These are phyloP conservation scores for Lichtheimia ornata DNA, from an alignment of 371 early-diverging fungal genomes.

Conservation along the genomic window DNA sequence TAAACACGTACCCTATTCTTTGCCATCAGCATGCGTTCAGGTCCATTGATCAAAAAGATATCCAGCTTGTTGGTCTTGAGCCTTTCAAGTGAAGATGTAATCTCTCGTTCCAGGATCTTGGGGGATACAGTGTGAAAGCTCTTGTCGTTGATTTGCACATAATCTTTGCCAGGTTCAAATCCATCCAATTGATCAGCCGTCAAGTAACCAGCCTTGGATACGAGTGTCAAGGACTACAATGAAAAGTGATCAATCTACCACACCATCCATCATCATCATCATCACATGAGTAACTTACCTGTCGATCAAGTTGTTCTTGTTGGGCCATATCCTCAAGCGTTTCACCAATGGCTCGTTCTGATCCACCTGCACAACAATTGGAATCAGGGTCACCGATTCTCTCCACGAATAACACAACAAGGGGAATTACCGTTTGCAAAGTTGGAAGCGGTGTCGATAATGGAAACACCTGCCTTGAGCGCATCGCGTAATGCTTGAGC, in stretches of 20 bases:
- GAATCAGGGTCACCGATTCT: background rate
- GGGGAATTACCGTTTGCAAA: conserved; percentile 64
- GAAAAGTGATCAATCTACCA: background rate
- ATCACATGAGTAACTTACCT: conserved; percentile 43
- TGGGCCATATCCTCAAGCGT: conserved; percentile 44
- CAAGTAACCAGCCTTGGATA: conserved; percentile 77
- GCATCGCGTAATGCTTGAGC: conserved; percentile 59
- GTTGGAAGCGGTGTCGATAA: conserved; percentile 76
- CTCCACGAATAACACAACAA: background rate
- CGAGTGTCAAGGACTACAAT: conserved; percentile 55
- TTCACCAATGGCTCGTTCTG: conserved; percentile 63
- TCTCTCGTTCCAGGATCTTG: conserved; percentile 57
- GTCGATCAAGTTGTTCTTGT: conserved; percentile 30
- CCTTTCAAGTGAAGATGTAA: conserved; percentile 61
- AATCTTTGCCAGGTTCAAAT: conserved; percentile 30
- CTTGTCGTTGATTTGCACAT: conserved; percentile 54
- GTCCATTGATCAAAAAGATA: conserved; percentile 78
- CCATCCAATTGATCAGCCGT: conserved; percentile 21
- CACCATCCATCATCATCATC: too few species aligned
- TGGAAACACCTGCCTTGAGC: conserved; percentile 63
- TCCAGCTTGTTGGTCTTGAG: conserved; percentile 64
- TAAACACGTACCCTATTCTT: conserved; percentile 36
- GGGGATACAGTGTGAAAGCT: conserved; percentile 72
- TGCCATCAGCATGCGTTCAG: conserved; percentile 73
- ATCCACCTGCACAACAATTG: conserved; percentile 43